phyloP scores from a whole-genome alignment of 2,329 filamentous ascomycete genomes.

The Rutstroemia sydowiana region DNA sequence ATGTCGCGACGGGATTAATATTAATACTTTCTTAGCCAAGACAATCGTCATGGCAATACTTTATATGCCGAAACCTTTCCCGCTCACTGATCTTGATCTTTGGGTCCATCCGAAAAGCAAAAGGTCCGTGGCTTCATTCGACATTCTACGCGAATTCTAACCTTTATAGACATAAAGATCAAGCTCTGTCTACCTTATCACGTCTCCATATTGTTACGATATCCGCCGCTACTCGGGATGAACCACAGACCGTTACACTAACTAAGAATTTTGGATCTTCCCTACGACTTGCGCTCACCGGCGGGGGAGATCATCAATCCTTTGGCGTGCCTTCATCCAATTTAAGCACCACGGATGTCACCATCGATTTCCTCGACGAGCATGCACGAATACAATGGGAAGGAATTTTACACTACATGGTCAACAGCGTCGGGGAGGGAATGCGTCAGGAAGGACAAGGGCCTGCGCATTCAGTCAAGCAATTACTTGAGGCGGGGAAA shows the following conservation, averaged over 20 bases:
- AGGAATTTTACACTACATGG: conserved; percentile 90
- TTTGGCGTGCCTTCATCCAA: conserved; percentile 80
- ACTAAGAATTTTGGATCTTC: conserved; percentile 77
- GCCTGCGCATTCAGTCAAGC: conserved; percentile 73
- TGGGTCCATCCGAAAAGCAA: conserved; percentile 71
- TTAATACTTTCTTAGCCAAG: conserved; percentile 56
- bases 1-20: conserved; percentile 7
- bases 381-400: conserved; percentile 92
- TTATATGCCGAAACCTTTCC: conserved; percentile 77
- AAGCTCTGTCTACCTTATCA: conserved; percentile 72
- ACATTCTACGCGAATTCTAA: conserved; percentile 10
- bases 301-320: conserved; percentile 75
- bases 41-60: conserved; percentile 92
- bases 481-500: conserved; percentile 70
- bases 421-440: conserved; percentile 61
- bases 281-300: conserved; percentile 78
- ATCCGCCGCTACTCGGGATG: conserved; percentile 51
- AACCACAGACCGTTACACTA: conserved; percentile 65
- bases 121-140: conserved; percentile 34
- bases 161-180: conserved; percentile 62
- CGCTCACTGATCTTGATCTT: conserved; percentile 70
- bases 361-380: conserved; percentile 67
- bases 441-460: conserved; percentile 40
- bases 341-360: conserved; percentile 54
- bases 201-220: conserved; percentile 80